A percentile compares a stretch with the other conserved stretches of the same genome.
phyloP scores from a whole-genome alignment of 2,329 filamentous ascomycete genomes.

The Karstenula rhodostoma region DNA sequence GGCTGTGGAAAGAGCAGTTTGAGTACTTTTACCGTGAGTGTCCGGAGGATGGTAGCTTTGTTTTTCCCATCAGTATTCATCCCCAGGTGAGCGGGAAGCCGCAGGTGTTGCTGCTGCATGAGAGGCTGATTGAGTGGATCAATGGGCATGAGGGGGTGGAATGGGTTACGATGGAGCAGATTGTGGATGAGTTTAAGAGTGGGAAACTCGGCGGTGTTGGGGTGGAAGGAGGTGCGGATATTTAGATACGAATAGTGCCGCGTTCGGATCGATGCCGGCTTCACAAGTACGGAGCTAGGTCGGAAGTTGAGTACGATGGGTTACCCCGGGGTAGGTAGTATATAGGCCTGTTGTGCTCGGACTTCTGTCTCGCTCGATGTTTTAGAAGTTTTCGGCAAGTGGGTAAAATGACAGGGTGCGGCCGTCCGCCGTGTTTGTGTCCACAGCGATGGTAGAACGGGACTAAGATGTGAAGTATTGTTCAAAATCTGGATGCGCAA shows the following conservation, averaged over 20 bases:
- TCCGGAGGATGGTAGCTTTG: conserved; percentile 52
- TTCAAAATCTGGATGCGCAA: too few species aligned
- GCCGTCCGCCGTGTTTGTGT: too few species aligned
- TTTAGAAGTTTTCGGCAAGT: too few species aligned
- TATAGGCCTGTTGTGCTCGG: too few species aligned
- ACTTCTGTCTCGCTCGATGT: too few species aligned
- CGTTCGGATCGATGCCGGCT: too few species aligned
- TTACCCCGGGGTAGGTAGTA: too few species aligned
- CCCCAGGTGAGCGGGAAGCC: conserved; percentile 59
- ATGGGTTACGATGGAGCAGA: conserved; percentile 49
- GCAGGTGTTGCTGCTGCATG: conserved; percentile 58
- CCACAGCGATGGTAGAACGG: too few species aligned
- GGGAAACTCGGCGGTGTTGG: conserved; percentile 43
- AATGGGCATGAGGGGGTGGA: conserved; percentile 56
- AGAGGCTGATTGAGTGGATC: conserved; percentile 57
- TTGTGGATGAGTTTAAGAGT: conserved; percentile 49
- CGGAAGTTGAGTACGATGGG: too few species aligned
- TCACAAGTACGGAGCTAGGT: too few species aligned
- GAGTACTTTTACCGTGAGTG: conserved; percentile 55
- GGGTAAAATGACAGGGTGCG: too few species aligned
- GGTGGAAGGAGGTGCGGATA: conserved; percentile 43
- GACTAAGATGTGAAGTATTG: too few species aligned
- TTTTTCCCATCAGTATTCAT: conserved; percentile 59
- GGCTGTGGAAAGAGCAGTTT: conserved; percentile 58
- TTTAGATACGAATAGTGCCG: background rate